Evolutionary conservation across 768 basidiomycete genomes (phyloP).

Genomic region (Pleurotus ostreatus): DNA sequence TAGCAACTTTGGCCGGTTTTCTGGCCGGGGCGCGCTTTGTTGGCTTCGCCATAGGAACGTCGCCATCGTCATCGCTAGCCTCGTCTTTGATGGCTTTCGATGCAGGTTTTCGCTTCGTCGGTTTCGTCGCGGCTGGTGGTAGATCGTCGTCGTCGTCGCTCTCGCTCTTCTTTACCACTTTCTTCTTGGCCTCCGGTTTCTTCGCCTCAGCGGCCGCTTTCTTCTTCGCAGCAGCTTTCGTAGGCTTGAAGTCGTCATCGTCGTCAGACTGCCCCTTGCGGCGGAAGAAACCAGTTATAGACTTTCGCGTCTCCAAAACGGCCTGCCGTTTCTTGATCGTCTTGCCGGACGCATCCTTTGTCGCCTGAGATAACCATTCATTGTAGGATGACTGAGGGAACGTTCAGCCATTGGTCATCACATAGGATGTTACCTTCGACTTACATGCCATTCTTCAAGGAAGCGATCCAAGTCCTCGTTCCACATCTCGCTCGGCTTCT

Average conservation of each 20-base stretch:
- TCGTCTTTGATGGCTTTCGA: constrained; percentile 26
- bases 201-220: constrained; percentile 17
- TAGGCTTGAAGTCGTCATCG: constrained; percentile 18
- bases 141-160: constrained; percentile 12
- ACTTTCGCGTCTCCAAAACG: constrained; percentile 36
- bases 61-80: constrained; percentile 33
- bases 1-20: constrained; percentile 1
- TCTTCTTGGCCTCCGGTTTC: constrained; percentile 16
- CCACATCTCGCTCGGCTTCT: constrained; percentile 84
- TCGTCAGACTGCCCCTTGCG: constrained; percentile 17
- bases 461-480: constrained; percentile 84
- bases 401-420: no score
- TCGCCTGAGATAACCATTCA: constrained; percentile 41
- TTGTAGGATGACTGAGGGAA: constrained; percentile 24
- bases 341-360: constrained; percentile 40
- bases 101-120: constrained; percentile 11
- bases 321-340: constrained; percentile 35
- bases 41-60: constrained; percentile 17
- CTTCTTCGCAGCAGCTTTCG: constrained; percentile 24
- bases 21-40: constrained; percentile 2
- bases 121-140: constrained; percentile 6
- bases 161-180: constrained; percentile 12
- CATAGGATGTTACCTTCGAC: constrained; percentile 20
- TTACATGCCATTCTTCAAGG: constrained; percentile 79
- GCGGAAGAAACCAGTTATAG: constrained; percentile 15